A percentile compares a stretch with the other conserved stretches of the same genome.
Conservation (phyloP, 305 asterid species). For the Fraxinus baroniana region DNA sequence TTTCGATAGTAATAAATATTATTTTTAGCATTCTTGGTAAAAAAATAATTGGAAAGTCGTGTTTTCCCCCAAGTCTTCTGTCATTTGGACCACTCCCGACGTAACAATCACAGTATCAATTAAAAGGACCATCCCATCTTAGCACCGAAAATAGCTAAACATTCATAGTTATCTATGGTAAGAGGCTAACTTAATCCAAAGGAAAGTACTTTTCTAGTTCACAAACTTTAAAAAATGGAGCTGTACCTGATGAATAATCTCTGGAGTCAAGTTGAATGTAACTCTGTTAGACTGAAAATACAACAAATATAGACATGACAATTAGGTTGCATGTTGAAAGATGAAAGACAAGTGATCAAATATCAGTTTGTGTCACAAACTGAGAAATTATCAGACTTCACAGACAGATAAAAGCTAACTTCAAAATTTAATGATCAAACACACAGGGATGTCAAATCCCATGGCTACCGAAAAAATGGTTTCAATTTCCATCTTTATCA, state of each 20-base stretch:
- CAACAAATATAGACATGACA: constrained; percentile 28
- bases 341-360: constrained; percentile 19
- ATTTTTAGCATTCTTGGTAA: too few species aligned
- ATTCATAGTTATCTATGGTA: too few species aligned
- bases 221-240: too few species aligned
- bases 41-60: neutral
- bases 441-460: neutral
- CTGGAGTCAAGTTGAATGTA: constrained; percentile 75
- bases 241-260: too few species aligned
- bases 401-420: constrained; percentile 13
- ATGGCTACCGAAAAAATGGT: neutral
- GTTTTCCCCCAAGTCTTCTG: constrained; percentile 13
- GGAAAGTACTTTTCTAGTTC: too few species aligned
- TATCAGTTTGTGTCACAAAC: neutral
- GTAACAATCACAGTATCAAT: neutral
- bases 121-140: neutral
- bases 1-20: too few species aligned
- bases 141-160: neutral
- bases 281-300: constrained; percentile 79
- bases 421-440: neutral
- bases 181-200: too few species aligned
- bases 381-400: constrained; percentile 5
- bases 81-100: constrained; percentile 3
- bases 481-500: constrained; percentile 12
- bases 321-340: constrained; percentile 22